Evolutionary conservation across 441 rosid genomes (phyloP), one percentile per base, ranked within the genome.

Genomic region (Pelargonium citronellum): DNA sequence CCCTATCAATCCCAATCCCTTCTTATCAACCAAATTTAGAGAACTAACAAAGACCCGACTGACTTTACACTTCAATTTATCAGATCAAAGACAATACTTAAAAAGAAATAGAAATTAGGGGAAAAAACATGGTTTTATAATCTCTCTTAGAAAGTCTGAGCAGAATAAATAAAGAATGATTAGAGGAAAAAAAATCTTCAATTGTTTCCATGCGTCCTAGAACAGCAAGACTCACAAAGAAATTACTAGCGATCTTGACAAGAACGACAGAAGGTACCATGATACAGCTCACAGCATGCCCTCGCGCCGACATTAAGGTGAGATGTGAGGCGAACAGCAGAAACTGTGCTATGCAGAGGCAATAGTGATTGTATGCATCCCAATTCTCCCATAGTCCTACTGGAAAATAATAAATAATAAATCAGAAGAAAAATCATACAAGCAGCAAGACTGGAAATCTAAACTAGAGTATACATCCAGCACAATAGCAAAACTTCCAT

Each of bases 221-320:
- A 81, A 84, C 75, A 69, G 84, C 80, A 82, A 86, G 84, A 91
- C 96, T 87, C 97, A 90, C 98, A 85, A 91, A 89, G 83, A 79
- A 77, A 87, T 80, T 71, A 88, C 72, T 94, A 95, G 91, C 94
- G 92, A 87, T 91, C 99, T 83, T 78, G 96, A 95, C 91, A 90
- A 90, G 97, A 79, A 75, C 89, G 87, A 79, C 79, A 62, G 89
- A 88, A 89, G 96, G 91, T 91, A 95, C 97, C 99, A 55, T 95
- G 89, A 87, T 90, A 82, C 88, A 95, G 89, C 85, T 91, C 93
- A 78, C 93, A 87, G 73, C 87, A 95, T 69, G 89, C 96, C 74
- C 97, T 92, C 64, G 72, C 75, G 13, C 88, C 86, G 70, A 86
- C 83, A 69, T 85, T 84, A 62, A 89, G 86, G 75, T 79, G 91